These are phyloP conservation scores for Podospora fimiseda DNA, from an alignment of 495 filamentous ascomycete species.

Conservation along the genomic window DNA sequence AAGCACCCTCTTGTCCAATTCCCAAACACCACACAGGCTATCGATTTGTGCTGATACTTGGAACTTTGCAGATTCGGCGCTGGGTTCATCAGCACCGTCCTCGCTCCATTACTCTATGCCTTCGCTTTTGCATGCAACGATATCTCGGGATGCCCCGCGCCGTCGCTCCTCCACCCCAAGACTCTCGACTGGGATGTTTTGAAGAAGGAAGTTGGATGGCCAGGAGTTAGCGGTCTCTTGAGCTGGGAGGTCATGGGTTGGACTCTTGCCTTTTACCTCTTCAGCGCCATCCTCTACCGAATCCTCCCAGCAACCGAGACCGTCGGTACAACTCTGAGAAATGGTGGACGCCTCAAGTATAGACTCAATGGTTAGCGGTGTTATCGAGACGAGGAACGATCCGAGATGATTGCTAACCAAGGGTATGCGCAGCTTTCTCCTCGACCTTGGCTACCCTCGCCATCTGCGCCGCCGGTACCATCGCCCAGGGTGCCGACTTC, in stretches of 20 bases:
- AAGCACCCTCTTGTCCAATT: constrained; percentile 36
- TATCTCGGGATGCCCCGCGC: constrained; percentile 80
- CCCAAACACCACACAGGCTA: background rate
- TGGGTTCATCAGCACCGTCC: constrained; percentile 63
- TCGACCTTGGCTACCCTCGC: constrained; percentile 65
- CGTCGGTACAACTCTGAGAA: constrained; percentile 61
- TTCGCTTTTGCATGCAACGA: constrained; percentile 88
- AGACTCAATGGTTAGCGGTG: constrained; percentile 69
- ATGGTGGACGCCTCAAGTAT: constrained; percentile 75
- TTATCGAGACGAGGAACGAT: background rate
- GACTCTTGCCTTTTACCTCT: constrained; percentile 71
- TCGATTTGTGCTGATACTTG: background rate
- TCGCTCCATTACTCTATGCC: constrained; percentile 68
- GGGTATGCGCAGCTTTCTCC: constrained; percentile 57
- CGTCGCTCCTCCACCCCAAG: constrained; percentile 71
- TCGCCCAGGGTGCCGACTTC: constrained; percentile 72
- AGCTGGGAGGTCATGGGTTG: constrained; percentile 57
- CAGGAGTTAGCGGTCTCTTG: constrained; percentile 57
- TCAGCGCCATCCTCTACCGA: constrained; percentile 67
- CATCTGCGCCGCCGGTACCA: constrained; percentile 64
- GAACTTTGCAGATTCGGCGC: constrained; percentile 59
- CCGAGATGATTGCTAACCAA: background rate
- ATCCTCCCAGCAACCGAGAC: constrained; percentile 70
- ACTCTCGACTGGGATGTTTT: constrained; percentile 62
- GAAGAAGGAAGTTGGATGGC: constrained; percentile 76